These are phyloP conservation scores for Salix udensis DNA, from an alignment of 345 rosid species.

Conservation along the genomic window DNA sequence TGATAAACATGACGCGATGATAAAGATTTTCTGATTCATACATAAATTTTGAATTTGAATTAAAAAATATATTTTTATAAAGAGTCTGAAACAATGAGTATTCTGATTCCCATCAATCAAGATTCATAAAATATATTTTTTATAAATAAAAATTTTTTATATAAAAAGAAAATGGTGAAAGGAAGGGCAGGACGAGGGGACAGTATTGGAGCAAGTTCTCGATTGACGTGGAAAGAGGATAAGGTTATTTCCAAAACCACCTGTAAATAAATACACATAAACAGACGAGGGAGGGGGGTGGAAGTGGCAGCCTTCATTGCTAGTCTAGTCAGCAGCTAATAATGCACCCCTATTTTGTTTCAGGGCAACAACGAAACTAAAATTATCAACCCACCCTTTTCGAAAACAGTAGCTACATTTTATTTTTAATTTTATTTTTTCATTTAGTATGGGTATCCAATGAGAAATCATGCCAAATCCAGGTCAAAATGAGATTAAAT, in stretches of 20 bases:
- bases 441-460: no score
- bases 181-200: background rate
- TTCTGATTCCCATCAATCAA: no score
- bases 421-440: no score
- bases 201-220: background rate
- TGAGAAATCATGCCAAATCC: no score
- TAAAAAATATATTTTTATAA: no score
- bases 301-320: background rate
- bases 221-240: background rate
- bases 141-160: no score
- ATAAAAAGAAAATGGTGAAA: no score
- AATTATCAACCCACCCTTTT: background rate
- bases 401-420: background rate
- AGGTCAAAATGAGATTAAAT: no score
- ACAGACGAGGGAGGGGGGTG: background rate
- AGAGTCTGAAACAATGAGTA: fast-evolving
- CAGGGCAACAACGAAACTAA: background rate
- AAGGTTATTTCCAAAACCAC: background rate
- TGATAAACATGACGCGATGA: no score
- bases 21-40: fast-evolving
- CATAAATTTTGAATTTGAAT: no score
- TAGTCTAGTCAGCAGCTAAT: background rate
- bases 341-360: background rate
- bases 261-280: background rate
- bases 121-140: no score